Evolutionary conservation across 2,329 filamentous ascomycete genomes (phyloP).

Genomic region (Balansia obtecta): DNA sequence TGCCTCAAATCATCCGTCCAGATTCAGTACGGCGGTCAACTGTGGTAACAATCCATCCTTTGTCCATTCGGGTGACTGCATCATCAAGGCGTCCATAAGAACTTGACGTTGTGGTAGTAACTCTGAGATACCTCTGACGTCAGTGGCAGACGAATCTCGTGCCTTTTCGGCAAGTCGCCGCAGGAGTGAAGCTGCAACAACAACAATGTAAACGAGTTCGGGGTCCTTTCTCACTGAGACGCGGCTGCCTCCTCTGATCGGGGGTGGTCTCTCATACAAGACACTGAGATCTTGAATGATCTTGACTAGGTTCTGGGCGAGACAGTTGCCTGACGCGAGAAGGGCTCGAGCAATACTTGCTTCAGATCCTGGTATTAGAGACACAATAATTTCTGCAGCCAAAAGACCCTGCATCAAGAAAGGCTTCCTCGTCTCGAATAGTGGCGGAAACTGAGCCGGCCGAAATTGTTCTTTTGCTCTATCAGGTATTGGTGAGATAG

Average conservation of each 20-base stretch:
- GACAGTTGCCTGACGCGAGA: conserved; percentile 74
- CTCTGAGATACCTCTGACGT: conserved; percentile 41
- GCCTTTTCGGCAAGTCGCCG: conserved; percentile 57
- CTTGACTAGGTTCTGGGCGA: conserved; percentile 66
- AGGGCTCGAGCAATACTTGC: conserved; percentile 61
- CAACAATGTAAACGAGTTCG: conserved; percentile 50
- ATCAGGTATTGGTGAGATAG: conserved; percentile 75
- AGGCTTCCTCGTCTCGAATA: conserved; percentile 75
- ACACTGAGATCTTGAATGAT: conserved; percentile 61
- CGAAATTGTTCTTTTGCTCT: conserved; percentile 38
- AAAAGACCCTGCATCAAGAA: conserved; percentile 86
- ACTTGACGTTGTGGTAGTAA: conserved; percentile 55
- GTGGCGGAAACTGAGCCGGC: conserved; percentile 45
- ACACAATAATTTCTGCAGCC: conserved; percentile 76
- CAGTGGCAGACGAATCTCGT: conserved; percentile 39
- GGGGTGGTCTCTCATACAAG: conserved; percentile 34
- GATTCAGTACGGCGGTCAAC: conserved; percentile 42
- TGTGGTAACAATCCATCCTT: conserved; percentile 56
- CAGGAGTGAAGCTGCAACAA: conserved; percentile 56
- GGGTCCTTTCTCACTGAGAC: conserved; percentile 29
- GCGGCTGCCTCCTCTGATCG: conserved; percentile 18
- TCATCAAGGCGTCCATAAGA: conserved; percentile 53
- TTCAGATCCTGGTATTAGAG: conserved; percentile 60
- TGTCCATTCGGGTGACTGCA: conserved; percentile 48
- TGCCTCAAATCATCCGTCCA: conserved; percentile 31